Percentiles rank a stretch among this genome's conserved stretches.
Evolutionary conservation across 2,329 filamentous ascomycete species (phyloP).

Genomic region (Pseudocercospora crystallina): DNA sequence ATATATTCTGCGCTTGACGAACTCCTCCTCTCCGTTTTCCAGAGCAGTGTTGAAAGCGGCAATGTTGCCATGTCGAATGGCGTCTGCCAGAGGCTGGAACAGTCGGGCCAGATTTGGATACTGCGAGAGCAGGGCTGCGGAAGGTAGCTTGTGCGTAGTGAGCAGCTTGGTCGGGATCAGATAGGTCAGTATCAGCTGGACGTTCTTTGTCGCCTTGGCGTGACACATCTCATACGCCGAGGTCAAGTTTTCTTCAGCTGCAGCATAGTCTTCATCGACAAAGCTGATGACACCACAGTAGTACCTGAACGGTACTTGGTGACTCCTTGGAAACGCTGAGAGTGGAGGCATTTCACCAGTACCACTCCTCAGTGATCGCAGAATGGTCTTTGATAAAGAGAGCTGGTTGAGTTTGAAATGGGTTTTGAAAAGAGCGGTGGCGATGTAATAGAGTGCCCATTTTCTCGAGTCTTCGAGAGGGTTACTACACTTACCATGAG

Average conservation of each 20-base stretch:
- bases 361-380: conserved; percentile 76
- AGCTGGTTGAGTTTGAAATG: conserved; percentile 90
- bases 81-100: conserved; percentile 73
- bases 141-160: conserved; percentile 81
- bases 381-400: conserved; percentile 82
- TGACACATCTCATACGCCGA: conserved; percentile 83
- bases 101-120: conserved; percentile 75
- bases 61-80: conserved; percentile 81
- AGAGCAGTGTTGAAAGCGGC: conserved; percentile 81
- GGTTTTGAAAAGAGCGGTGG: conserved; percentile 95
- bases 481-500: conserved; percentile 55
- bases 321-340: conserved; percentile 78
- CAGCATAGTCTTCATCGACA: conserved; percentile 84
- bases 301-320: conserved; percentile 94
- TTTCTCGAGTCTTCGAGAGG: conserved; percentile 87
- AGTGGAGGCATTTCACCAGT: conserved; percentile 72
- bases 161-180: conserved; percentile 91
- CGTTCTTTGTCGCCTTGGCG: conserved; percentile 67
- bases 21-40: conserved; percentile 80
- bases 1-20: conserved; percentile 90
- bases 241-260: conserved; percentile 78
- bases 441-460: conserved; percentile 95
- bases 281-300: conserved; percentile 93
- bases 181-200: conserved; percentile 91
- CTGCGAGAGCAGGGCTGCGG: conserved; percentile 65